A percentile compares a stretch with the other conserved stretches of the same genome.
Conservation (phyloP, 257 asterid species). For the Marsdenia floribunda region DNA sequence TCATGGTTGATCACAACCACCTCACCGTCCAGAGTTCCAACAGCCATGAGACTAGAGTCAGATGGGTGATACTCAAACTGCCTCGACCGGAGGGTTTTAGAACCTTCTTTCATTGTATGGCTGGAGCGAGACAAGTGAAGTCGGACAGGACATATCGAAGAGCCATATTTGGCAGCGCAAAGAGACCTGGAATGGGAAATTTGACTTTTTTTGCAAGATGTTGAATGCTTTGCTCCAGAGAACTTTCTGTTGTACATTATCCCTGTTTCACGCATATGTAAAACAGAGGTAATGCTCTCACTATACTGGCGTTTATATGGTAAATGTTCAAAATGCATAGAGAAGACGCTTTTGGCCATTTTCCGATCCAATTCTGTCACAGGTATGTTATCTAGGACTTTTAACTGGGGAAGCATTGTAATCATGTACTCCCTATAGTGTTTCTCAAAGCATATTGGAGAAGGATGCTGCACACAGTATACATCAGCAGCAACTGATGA, state of each 20-base stretch:
- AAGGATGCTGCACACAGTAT: conserved; percentile 22
- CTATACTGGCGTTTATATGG: conserved; percentile 52
- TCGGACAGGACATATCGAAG: conserved; percentile 36
- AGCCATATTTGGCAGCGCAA: conserved; percentile 56
- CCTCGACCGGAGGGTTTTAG: conserved; percentile 56
- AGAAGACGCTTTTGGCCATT: conserved; percentile 40
- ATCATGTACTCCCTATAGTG: conserved; percentile 30
- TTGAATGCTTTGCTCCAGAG: conserved; percentile 24
- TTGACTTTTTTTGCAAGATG: conserved; percentile 32
- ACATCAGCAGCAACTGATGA: conserved; percentile 7
- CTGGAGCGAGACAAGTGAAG: conserved; percentile 31
- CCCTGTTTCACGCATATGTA: conserved; percentile 58
- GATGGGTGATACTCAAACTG: conserved; percentile 86
- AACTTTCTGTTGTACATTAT: conserved; percentile 13
- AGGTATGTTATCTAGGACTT: conserved; percentile 25
- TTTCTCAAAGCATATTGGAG: conserved; percentile 30
- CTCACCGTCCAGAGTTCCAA: conserved; percentile 87
- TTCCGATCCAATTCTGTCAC: conserved; percentile 25
- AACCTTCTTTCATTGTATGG: conserved; percentile 18
- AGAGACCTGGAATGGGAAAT: conserved; percentile 58
- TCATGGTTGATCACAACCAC: conserved; percentile 69
- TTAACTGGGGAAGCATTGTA: conserved; percentile 23
- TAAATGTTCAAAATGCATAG: conserved; percentile 57
- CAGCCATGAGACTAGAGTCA: conserved; percentile 69
- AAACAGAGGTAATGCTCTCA: conserved; percentile 46